These are phyloP conservation scores for Calonectria leucothoes DNA, from an alignment of 2,329 filamentous ascomycete species.

Conservation along the genomic window DNA sequence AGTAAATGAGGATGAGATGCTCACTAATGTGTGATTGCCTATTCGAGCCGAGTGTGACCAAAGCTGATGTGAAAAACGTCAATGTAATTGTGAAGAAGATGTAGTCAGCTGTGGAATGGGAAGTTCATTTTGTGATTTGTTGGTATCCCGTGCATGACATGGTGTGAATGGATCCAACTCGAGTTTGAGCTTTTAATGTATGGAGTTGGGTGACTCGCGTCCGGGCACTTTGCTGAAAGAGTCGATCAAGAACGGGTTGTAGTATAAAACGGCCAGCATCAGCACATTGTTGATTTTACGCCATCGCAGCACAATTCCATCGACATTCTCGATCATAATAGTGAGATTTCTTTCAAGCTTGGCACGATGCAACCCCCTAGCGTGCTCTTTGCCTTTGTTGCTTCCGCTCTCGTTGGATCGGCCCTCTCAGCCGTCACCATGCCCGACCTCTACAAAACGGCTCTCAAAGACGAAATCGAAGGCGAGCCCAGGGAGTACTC, in stretches of 20 bases:
- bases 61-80: not conserved
- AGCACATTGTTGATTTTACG: too few species aligned
- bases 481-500: not conserved
- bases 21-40: slow-evolving; percentile 7
- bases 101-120: not conserved
- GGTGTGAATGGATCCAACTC: not conserved
- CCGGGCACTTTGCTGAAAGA: not conserved
- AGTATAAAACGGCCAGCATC: not conserved
- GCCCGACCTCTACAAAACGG: not conserved
- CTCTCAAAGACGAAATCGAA: not conserved
- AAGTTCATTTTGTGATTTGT: not conserved
- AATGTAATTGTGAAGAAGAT: not conserved
- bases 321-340: not conserved
- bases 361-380: not conserved
- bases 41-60: not conserved
- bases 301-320: not conserved
- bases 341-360: not conserved
- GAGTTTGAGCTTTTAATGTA: too few species aligned
- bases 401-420: not conserved
- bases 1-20: slow-evolving; percentile 37
- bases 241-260: not conserved
- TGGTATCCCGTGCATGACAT: not conserved
- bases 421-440: not conserved
- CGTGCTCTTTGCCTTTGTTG: not conserved
- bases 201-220: not conserved